Evolutionary conservation across 495 filamentous ascomycete species (phyloP).

Genomic region (Xylaria venustula): DNA sequence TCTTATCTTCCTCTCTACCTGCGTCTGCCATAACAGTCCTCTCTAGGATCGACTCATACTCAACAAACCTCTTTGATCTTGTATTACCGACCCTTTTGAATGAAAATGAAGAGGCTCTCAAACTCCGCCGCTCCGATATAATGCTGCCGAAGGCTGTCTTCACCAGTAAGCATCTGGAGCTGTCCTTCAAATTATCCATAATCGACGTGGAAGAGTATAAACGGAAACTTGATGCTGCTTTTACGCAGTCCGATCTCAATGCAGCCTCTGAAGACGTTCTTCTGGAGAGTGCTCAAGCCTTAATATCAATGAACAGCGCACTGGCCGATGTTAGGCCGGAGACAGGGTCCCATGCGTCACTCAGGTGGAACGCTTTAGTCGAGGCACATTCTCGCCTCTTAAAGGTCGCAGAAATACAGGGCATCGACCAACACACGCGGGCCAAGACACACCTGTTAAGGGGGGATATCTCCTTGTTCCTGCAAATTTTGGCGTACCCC

Average conservation of each 20-base stretch:
- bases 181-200: constrained; percentile 48
- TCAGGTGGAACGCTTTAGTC: constrained; percentile 55
- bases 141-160: constrained; percentile 53
- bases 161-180: constrained; percentile 48
- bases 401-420: constrained; percentile 45
- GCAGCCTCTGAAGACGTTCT: constrained; percentile 46
- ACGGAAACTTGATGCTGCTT: constrained; percentile 45
- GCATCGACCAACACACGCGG: constrained; percentile 41
- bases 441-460: constrained; percentile 57
- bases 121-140: constrained; percentile 43
- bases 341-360: constrained; percentile 14
- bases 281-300: constrained; percentile 56
- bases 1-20: constrained; percentile 33
- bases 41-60: constrained; percentile 57
- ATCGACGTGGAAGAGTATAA: constrained; percentile 53
- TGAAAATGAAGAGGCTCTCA: constrained; percentile 39
- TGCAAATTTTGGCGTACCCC: constrained; percentile 51
- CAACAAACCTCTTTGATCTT: constrained; percentile 42
- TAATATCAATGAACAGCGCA: constrained; percentile 50
- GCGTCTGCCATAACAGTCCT: constrained; percentile 26
- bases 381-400: constrained; percentile 54
- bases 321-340: constrained; percentile 19
- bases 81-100: constrained; percentile 45
- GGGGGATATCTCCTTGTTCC: constrained; percentile 58
- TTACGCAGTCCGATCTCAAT: constrained; percentile 38